Base-by-base conservation (phyloP, 495 filamentous ascomycete genomes). In the Aspergillus ellipticus region DNA sequence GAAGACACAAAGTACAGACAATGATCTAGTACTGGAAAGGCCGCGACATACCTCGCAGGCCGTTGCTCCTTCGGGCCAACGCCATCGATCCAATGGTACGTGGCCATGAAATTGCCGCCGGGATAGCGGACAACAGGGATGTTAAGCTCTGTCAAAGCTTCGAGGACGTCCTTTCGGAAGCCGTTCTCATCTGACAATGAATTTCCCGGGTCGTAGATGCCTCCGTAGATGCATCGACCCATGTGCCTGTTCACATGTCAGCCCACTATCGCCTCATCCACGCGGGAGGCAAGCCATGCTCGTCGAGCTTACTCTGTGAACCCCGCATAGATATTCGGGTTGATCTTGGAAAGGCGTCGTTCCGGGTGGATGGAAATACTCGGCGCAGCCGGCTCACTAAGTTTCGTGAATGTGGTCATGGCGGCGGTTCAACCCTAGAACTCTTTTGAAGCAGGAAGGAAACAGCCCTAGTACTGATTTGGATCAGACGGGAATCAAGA, bases 201-300 rank as follows among this genome's bases (percentile, higher is more conserved):
- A 64, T 82, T 89, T 11, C 74, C 77, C 2, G 87, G 88, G 55
- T 90, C 88, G 69, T 90, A 91, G 64, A 92, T 88, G 55, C 89
- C 89, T 53, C 88, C 88, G 66, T 92, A 92, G 68, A 92, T 89
- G 71, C 88, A 92, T 42, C 89, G 80, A 42, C 88, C 89, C 86
- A 89, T 90, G 61, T 91, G 88, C 65, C 87, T 89, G 52, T 4
- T 17, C 47, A 60, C 17, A 47, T 29, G 52, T 63, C 35, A 64
- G 54, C 53, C 33, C 22, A 54, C 17, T 56, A 49, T 22, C 21
- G 15, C 15, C 16, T 47, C 2, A 13, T n/a, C 35, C n/a, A 39
- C 3, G n/a, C 11, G 35, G 13, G 2, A 28, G 26, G 26, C 46
- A 41, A 39, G 39, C 29, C n/a, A 52, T 33, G n/a, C 13, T n/a